Conservation (phyloP, 345 rosid species). For the Syzygium grande region DNA sequence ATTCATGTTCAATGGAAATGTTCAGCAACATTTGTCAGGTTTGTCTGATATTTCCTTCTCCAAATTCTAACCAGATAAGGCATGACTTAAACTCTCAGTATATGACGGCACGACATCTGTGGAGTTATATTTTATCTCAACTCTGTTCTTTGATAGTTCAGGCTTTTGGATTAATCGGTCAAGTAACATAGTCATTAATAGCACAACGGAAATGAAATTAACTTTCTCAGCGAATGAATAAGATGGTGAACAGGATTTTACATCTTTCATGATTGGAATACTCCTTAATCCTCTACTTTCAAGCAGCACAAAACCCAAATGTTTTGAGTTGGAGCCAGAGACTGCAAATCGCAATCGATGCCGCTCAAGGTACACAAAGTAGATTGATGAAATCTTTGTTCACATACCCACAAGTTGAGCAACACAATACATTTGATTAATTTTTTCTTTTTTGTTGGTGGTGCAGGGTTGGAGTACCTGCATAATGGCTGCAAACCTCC, state of each 20-base stretch:
- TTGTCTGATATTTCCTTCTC: background rate
- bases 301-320: background rate
- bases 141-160: background rate
- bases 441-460: background rate
- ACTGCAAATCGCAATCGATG: constrained; percentile 32
- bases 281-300: background rate
- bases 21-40: constrained; percentile 19
- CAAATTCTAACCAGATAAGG: no score
- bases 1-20: constrained; percentile 26
- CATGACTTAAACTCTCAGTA: background rate
- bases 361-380: constrained; percentile 23
- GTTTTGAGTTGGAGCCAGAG: constrained; percentile 11
- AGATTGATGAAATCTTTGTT: background rate
- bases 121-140: background rate
- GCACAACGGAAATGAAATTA: background rate
- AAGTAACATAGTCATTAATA: background rate
- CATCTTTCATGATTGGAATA: background rate
- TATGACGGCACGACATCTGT: background rate
- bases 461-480: constrained; percentile 23
- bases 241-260: background rate
- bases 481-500: constrained; percentile 25
- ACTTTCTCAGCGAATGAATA: background rate
- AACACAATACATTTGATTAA: background rate
- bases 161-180: background rate
- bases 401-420: background rate